Conservation (phyloP, 1,284 basidiomycete species). For the Pseudozyma sp. region DNA sequence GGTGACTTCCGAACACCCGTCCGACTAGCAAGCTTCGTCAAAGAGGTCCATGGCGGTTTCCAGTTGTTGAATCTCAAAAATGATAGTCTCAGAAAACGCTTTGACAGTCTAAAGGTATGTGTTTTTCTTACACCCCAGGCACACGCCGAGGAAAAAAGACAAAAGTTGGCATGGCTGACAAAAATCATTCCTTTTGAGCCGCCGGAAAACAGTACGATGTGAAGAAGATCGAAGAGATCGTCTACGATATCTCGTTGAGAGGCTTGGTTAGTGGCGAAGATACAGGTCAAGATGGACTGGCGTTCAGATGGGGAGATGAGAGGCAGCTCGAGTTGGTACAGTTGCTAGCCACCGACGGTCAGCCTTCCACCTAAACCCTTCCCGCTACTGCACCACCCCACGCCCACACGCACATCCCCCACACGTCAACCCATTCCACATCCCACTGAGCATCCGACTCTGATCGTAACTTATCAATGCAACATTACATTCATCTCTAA, state of each 20-base stretch:
- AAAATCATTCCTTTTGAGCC: no score
- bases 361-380: not conserved
- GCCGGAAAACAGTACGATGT: slow-evolving; percentile 61
- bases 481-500: no score
- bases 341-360: not conserved
- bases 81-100: slow-evolving; percentile 62
- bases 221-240: slow-evolving; percentile 66
- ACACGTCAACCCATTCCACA: no score
- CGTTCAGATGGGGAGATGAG: slow-evolving; percentile 5
- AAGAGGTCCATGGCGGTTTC: slow-evolving; percentile 64
- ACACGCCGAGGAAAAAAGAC: not conserved
- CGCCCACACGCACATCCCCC: no score
- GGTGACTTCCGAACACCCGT: slow-evolving; percentile 61
- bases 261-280: slow-evolving; percentile 34
- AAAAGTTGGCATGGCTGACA: not conserved
- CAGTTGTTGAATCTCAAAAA: slow-evolving; percentile 68
- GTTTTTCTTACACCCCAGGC: no score
- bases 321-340: slow-evolving; percentile 11
- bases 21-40: slow-evolving; percentile 58
- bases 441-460: no score
- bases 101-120: slow-evolving; percentile 65
- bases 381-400: no score
- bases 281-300: slow-evolving; percentile 17
- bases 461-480: no score
- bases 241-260: slow-evolving; percentile 64